Evolutionary conservation across 495 filamentous ascomycete species (phyloP), one percentile per base, ranked within the genome.

Genomic region (Tuber melanosporum): DNA sequence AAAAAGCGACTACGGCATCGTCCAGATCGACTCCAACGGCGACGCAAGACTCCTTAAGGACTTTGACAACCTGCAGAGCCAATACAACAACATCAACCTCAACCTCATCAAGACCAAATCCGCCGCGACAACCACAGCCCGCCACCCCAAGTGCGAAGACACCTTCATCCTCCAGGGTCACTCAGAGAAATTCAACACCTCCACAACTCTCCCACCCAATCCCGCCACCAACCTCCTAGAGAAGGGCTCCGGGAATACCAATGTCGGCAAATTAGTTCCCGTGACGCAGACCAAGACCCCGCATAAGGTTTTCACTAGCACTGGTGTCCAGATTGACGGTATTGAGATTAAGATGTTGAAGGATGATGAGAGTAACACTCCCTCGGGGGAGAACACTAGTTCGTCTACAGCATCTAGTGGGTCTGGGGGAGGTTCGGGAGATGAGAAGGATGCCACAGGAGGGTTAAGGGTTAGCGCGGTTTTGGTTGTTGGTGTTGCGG

Each of bases 1-100:
- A 83, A 86, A 85, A 47, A 91, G 88, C 85, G 84, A 86, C 70
- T 97, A 91, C 85, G 95, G 95, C 75, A 89, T 98, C 72, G 92
- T 95, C 80, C 81, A 88, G 75, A 88, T 98, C 83, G 82, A 84
- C 73, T 81, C 80, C 73, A 80, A 84, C 76, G 91, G 94, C 78
- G 90, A 89, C 36, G 88, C 90, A 45, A 86, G 87, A 45, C 87
- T 96, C 14, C 87, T 89, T 17, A 75, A 82, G 71, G 95, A 98
- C 85, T 98, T 88, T 86, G 88, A 92, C 77, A 91, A 91, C 81
- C 89, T 98, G 44, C 88, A 91, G 84, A 45, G 45, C 26, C 78
- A 80, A 71, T 80, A 80, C 73, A 85, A 84, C 46, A 52, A 74
- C 22, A 78, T 82, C 14, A 71, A 76, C 49, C 36, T 78, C 17